These are phyloP conservation scores for Candida tibetensis DNA, from an alignment of 805 yeast genomes.

Conservation along the genomic window DNA sequence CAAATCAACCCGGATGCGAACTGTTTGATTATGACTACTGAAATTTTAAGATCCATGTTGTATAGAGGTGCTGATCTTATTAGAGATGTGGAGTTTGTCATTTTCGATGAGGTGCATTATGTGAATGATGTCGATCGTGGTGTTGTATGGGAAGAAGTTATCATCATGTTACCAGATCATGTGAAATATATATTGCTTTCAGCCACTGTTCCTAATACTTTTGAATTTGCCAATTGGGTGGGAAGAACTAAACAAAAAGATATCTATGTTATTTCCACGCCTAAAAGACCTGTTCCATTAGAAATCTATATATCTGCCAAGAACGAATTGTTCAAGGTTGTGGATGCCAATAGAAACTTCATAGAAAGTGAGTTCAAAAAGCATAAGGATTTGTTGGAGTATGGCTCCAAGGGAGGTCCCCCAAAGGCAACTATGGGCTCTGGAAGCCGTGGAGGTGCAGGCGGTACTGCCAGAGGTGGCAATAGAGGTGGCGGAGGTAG, in stretches of 20 bases:
- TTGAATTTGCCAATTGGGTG: conserved; percentile 97
- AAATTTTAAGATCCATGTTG: conserved; percentile 90
- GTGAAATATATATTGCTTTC: conserved; percentile 86
- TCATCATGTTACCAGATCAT: conserved; percentile 95
- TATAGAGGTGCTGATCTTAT: conserved; percentile 95
- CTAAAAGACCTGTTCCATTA: conserved; percentile 94
- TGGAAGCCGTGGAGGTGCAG: conserved; percentile 42
- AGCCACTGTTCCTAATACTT: conserved; percentile 98
- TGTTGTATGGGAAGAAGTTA: conserved; percentile 99
- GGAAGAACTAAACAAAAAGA: conserved; percentile 96
- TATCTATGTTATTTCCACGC: conserved; percentile 93
- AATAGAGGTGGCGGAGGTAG: conserved; percentile 24
- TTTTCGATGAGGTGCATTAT: conserved; percentile 97
- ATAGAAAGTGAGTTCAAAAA: conserved; percentile 58
- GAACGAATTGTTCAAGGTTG: conserved; percentile 64
- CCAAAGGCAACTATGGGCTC: conserved; percentile 38
- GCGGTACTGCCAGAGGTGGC: conserved; percentile 47
- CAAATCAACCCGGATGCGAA: conserved; percentile 96
- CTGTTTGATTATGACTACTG: conserved; percentile 97
- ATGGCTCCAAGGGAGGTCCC: conserved; percentile 32
- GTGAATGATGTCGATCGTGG: conserved; percentile 97
- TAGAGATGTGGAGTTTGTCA: conserved; percentile 95
- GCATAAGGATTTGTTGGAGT: conserved; percentile 54
- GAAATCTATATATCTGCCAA: conserved; percentile 87
- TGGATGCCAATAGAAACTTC: conserved; percentile 72